Evolutionary conservation across 306 rosid genomes (phyloP), one percentile per base, ranked within the genome.

Genomic region (Nissolia schottii): DNA sequence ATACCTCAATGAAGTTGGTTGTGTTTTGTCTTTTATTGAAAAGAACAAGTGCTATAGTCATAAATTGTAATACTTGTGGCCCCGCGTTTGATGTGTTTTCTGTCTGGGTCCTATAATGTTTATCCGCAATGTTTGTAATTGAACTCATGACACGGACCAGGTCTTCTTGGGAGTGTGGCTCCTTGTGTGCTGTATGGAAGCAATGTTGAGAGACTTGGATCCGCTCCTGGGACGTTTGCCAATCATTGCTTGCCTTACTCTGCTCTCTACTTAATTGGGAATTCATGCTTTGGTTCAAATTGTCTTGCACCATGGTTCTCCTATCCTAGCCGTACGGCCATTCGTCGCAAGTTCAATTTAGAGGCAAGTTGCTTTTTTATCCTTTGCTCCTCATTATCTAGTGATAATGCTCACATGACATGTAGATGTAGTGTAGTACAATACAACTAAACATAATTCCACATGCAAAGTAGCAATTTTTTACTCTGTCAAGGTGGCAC

Each of bases 171-270:
- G 76, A 87, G 93, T 53, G 81, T 89, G 81, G 96, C 97, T 82
- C 99, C 99, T 54, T 95, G 99, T 82, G 89, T 95, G 50, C 77
- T 95, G 80, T 89, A 91, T 75, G 99, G 97, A 77, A 88, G 86
- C 87, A 95, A 89, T 80, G 96, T 71, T 2, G 99, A 95, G 85
- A 89, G 99, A 18, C 90, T 95, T 78, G 86, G 69, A 70, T 67
- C 95, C 50, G 38, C 80, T 49, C 80, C 92, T 43, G 99, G 97
- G 74, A 79, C 85, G 13, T 95, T 91, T 84, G 85, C 85, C 9
- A 86, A 77, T 74, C 91, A 88, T 50, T 95, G 99, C 79, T 54
- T 88, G 83, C 85, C 87, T 49, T 95, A 95, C 79, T 59, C 89
- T 60, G 96, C 87, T 6, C 77, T 95, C 2, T 91, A 86, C 70